Evolutionary conservation across 805 yeast species (phyloP).

Genomic region (Zygosaccharomyces siamensis): DNA sequence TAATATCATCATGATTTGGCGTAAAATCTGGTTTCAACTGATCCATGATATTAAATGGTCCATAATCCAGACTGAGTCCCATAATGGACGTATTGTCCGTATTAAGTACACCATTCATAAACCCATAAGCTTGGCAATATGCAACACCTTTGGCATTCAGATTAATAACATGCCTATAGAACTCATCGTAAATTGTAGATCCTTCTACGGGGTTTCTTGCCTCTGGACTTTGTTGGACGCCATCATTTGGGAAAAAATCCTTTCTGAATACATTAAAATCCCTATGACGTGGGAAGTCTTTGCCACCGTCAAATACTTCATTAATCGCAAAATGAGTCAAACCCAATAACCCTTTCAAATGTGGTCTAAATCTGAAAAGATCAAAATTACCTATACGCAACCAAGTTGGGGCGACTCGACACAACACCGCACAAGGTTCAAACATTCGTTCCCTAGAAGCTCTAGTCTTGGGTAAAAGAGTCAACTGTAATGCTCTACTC

Average conservation of each 20-base stretch:
- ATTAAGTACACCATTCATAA: slow-evolving; percentile 88
- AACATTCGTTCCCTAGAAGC: slow-evolving; percentile 63
- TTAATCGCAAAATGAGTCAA: slow-evolving; percentile 71
- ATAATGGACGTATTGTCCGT: slow-evolving; percentile 90
- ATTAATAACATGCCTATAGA: slow-evolving; percentile 66
- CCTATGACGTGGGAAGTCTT: slow-evolving; percentile 27
- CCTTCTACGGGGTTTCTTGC: slow-evolving; percentile 32
- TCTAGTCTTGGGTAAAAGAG: slow-evolving; percentile 64
- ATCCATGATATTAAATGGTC: slow-evolving; percentile 91
- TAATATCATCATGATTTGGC: slow-evolving; percentile 83
- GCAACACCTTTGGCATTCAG: slow-evolving; percentile 77
- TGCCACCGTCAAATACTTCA: slow-evolving; percentile 47
- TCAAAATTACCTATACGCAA: slow-evolving; percentile 86
- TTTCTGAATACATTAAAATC: slow-evolving; percentile 22
- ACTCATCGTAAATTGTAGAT: slow-evolving; percentile 56
- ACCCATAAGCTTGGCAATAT: slow-evolving; percentile 87
- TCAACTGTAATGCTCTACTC: slow-evolving; percentile 73
- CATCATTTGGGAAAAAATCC: slow-evolving; percentile 30
- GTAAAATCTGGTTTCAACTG: slow-evolving; percentile 75
- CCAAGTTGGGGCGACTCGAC: slow-evolving; percentile 84
- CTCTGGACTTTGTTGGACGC: slow-evolving; percentile 15
- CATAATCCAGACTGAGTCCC: slow-evolving; percentile 88
- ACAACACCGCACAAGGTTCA: slow-evolving; percentile 80
- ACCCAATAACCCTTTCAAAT: slow-evolving; percentile 53
- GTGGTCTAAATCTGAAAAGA: slow-evolving; percentile 67